Evolutionary conservation across 805 yeast species (phyloP), one percentile per base, ranked within the genome.

Genomic region (Starmerella asiatica): DNA sequence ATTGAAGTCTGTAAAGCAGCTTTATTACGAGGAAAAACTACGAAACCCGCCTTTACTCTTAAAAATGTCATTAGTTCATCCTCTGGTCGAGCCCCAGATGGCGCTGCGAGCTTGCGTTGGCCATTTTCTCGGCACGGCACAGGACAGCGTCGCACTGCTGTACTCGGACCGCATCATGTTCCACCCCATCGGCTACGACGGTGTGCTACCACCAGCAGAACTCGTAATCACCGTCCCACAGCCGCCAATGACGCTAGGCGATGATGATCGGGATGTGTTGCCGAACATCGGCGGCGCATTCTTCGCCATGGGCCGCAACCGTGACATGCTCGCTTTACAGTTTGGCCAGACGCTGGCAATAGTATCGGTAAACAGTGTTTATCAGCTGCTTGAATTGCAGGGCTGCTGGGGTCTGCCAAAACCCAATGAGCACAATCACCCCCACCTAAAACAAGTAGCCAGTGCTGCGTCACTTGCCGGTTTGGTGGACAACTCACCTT

Each of bases 331-430:
- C 7, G 48, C 34, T 7, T 29, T 46, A 21, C 50, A 46, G 24
- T 27, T 29, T 30, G 21, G 20, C 17, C 7, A 26, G 8, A 15
- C 43, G 19, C 43, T 46, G 16, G 26, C 38, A 15, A 28, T 41
- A 6, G 24, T 46, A 4, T 36, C 44, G 3, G 39, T 46, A 14
- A 46, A 46, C 30, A 14, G 29, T 5, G 40, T 46, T 4, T 36
- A 37, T 8, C 27, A n/a, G 16, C 18, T 9, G 16, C 34, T 46
- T n/a, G 49, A 46, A 30, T 35, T 40, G 17, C 48, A 46, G 24
- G 50, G 50, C 21, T 19, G 21, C 3, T 46, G 50, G 50, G 50
- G 48, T 4, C 35, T 46, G 21, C 41, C 48, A 15, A 42, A 35
- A 18, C 37, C 20, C 5, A 43, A 41, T 26, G 45, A 42, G 8